Conservation (phyloP, 352 stramenopile species). For the Phytophthora fragariaefolia region DNA sequence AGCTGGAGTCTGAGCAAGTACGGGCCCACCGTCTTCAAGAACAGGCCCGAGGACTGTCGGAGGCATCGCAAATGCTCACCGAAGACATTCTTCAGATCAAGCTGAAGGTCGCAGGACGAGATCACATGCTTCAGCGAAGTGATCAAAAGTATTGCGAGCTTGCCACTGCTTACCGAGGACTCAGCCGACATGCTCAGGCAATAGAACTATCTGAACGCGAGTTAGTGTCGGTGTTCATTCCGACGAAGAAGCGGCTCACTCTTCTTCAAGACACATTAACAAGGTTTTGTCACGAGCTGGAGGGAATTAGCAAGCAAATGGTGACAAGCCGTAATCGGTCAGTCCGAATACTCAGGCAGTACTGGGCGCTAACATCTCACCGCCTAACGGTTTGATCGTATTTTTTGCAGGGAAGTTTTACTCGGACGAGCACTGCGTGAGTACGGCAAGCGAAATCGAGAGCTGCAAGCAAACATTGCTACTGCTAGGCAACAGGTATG, state of each 20-base stretch:
- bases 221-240: conserved; percentile 33
- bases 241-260: conserved; percentile 38
- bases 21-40: conserved; percentile 1
- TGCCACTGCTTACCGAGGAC: conserved; percentile 15
- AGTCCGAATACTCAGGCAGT: neutral
- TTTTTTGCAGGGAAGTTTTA: conserved; percentile 53
- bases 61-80: conserved; percentile 23
- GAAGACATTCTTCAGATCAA: conserved; percentile 33
- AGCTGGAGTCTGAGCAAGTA: conserved; percentile 12
- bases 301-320: conserved; percentile 43
- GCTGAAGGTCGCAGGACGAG: neutral
- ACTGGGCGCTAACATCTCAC: neutral
- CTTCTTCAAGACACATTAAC: conserved; percentile 42
- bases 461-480: conserved; percentile 47
- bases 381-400: neutral
- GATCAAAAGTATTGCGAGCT: conserved; percentile 35
- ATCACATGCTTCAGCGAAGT: conserved; percentile 19
- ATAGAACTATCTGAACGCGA: conserved; percentile 46
- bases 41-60: conserved; percentile 6
- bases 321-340: conserved; percentile 41
- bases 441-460: conserved; percentile 60
- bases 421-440: conserved; percentile 55
- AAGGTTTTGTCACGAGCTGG: conserved; percentile 40
- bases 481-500: conserved; percentile 50
- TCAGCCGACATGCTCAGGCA: conserved; percentile 27